Conservation (phyloP, 2,329 filamentous ascomycete genomes). For the Fusarium sp. region DNA sequence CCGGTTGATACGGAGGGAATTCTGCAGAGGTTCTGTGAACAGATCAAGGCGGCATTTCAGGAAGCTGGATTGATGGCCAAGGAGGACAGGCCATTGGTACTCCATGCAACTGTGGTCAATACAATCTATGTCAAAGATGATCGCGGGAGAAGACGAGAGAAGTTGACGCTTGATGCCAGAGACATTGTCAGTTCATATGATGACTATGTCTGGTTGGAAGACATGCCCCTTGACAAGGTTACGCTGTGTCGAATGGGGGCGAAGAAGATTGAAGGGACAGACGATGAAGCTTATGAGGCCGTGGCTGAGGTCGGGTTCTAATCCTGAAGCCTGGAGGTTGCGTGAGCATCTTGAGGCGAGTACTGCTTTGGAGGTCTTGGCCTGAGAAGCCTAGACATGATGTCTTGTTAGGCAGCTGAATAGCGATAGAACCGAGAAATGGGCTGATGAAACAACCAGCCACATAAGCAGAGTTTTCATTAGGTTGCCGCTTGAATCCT, state of each 20-base stretch:
- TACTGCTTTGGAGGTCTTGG: not conserved
- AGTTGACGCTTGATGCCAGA: constrained; percentile 62
- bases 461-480: not conserved
- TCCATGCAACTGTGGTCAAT: constrained; percentile 89
- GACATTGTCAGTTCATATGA: constrained; percentile 67
- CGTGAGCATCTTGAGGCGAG: not conserved
- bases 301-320: constrained; percentile 58
- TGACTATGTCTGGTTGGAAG: constrained; percentile 75
- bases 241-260: constrained; percentile 91
- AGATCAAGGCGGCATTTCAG: constrained; percentile 63
- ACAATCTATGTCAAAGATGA: constrained; percentile 75
- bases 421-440: not conserved
- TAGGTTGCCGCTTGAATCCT: not conserved
- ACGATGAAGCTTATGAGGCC: constrained; percentile 63
- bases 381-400: not conserved
- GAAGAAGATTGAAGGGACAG: constrained; percentile 66
- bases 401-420: not conserved
- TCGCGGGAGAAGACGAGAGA: constrained; percentile 44
- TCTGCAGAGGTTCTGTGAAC: constrained; percentile 66
- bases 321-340: constrained; percentile 25
- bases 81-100: constrained; percentile 70
- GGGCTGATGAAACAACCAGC: not conserved
- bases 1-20: constrained; percentile 63
- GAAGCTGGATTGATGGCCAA: constrained; percentile 64
- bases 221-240: constrained; percentile 73